Conservation (phyloP, 2,329 filamentous ascomycete genomes). For the Hortaea werneckii region DNA sequence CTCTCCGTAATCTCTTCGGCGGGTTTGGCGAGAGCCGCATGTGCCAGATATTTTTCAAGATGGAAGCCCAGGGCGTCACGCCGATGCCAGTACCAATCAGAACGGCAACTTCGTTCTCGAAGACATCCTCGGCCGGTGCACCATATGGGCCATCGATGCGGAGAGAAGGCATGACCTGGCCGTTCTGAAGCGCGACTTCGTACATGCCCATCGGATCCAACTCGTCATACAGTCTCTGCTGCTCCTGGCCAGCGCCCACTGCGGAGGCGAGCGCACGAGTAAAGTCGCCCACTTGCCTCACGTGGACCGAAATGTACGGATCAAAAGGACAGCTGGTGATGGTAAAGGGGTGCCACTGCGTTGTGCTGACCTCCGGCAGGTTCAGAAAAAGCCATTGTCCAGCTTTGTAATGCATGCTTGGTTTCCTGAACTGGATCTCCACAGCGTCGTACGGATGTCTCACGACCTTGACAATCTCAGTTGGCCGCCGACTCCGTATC, state of each 20-base stretch:
- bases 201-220: slow-evolving; percentile 95
- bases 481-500: slow-evolving; percentile 70
- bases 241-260: slow-evolving; percentile 79
- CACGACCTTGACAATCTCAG: slow-evolving; percentile 86
- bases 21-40: slow-evolving; percentile 82
- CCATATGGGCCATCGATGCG: slow-evolving; percentile 94
- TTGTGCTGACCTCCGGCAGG: slow-evolving; percentile 73
- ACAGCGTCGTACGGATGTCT: slow-evolving; percentile 94
- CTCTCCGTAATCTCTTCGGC: slow-evolving; percentile 76
- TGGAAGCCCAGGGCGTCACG: slow-evolving; percentile 77
- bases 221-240: slow-evolving; percentile 80
- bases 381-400: slow-evolving; percentile 98
- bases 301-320: slow-evolving; percentile 85
- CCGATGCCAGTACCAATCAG: slow-evolving; percentile 80
- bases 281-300: slow-evolving; percentile 94
- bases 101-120: slow-evolving; percentile 81
- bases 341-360: slow-evolving; percentile 98
- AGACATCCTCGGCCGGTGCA: slow-evolving; percentile 93
- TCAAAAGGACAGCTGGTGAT: slow-evolving; percentile 98
- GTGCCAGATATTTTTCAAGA: slow-evolving; percentile 97
- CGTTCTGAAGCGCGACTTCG: slow-evolving; percentile 88
- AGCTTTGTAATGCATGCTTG: slow-evolving; percentile 94
- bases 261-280: slow-evolving; percentile 89
- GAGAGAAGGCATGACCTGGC: slow-evolving; percentile 80
- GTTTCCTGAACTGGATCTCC: slow-evolving; percentile 94